Evolutionary conservation across 768 basidiomycete genomes (phyloP), one percentile per base, ranked within the genome.

Genomic region (Leccinum variicolor): DNA sequence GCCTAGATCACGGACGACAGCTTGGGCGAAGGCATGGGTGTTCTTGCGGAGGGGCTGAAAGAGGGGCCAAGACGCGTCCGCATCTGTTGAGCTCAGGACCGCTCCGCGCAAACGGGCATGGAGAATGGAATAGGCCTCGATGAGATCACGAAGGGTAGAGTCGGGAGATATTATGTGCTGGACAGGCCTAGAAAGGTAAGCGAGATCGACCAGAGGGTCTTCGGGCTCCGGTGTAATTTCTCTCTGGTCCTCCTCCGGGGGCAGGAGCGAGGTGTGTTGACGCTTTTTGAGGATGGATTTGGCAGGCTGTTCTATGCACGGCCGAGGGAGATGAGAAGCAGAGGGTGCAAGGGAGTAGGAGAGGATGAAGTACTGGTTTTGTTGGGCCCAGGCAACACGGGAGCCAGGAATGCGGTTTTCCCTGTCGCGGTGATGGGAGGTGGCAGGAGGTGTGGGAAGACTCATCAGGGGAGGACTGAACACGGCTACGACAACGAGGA

Each of bases 211-310:
- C 17, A 90, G 77, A 11, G 89, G 87, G 64, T 85, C 83, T 2
- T 74, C 72, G 3, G 92, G 91, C 64, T 90, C 90, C n/a, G 91
- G 92, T 0, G 91, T 92, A 14, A 77, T 71, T 56, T 90, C 84
- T 55, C 90, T 81, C 52, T 74, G 70, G 25, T 71, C 73, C 50
- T 79, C 75, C n/a, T 82, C 76, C 3, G 77, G 58, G 3, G 69
- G 66, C 1, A 78, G 69, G 21, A 80, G 72, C 21, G 70, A 57
- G 9, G 64, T 59, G 25, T 75, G 65, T 45, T 56, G 51, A 62
- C 62, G 61, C 63, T 79, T 83, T 73, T 92, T 92, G 34, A 92
- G 79, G 56, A 92, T 92, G 7, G 90, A 89, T 61, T 81, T 87
- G 21, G 72, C 55, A 0, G 88, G 88, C 14, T 64, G 75, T 15